Percentiles rank a stretch among this genome's conserved stretches.
Conservation (phyloP, 257 asterid genomes). For the Scutellaria baicalensis region DNA sequence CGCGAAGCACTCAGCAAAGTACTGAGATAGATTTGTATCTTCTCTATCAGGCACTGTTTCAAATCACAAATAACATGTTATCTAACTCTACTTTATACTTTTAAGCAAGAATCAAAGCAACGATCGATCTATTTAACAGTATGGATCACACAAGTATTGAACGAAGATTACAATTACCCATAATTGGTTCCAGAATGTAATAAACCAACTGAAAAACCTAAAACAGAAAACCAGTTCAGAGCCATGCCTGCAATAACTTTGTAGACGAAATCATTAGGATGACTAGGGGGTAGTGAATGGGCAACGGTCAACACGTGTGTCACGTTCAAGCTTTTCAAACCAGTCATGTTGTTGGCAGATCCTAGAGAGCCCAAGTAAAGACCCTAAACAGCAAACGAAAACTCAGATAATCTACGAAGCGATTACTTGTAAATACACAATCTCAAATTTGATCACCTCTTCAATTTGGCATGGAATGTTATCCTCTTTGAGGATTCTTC, state of each 20-base stretch:
- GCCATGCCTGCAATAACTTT: conserved; percentile 49
- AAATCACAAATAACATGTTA: conserved; percentile 16
- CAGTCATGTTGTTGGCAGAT: conserved; percentile 58
- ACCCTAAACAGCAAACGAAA: conserved; percentile 44
- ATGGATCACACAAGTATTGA: background rate
- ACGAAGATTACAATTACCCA: background rate
- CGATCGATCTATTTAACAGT: background rate
- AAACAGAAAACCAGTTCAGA: background rate
- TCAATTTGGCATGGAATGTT: conserved; percentile 66
- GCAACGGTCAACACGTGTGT: conserved; percentile 76
- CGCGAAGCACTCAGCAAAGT: conserved; percentile 65
- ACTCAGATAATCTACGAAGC: background rate
- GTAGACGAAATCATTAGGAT: conserved; percentile 65
- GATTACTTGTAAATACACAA: background rate
- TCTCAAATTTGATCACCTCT: conserved; percentile 43
- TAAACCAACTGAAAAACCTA: background rate
- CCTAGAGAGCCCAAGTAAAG: conserved; percentile 85
- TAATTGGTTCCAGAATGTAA: background rate
- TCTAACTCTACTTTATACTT: background rate
- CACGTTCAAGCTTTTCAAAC: conserved; percentile 53
- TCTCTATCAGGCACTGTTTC: conserved; percentile 61
- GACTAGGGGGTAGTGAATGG: conserved; percentile 32
- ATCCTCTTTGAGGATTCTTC: conserved; percentile 39
- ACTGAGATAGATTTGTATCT: conserved; percentile 38
- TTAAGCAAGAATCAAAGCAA: background rate